Evolutionary conservation across 306 rosid species (phyloP).

Genomic region (Boehmeria nivea): DNA sequence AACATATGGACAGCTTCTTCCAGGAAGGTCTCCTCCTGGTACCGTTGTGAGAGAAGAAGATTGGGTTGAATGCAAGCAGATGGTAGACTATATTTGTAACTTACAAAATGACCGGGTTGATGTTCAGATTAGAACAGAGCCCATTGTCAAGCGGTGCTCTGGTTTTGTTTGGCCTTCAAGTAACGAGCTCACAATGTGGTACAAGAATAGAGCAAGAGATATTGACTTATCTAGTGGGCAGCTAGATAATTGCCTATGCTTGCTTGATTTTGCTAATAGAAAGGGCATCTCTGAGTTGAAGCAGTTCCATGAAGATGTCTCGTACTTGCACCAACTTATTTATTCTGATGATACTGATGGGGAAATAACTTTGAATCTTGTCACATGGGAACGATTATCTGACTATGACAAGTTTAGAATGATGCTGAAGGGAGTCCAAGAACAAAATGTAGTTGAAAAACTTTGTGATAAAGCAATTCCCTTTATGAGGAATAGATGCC

Average conservation of each 20-base stretch:
- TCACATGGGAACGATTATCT: slow-evolving; percentile 62
- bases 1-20: slow-evolving; percentile 91
- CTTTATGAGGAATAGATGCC: slow-evolving; percentile 61
- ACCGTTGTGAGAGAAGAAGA: slow-evolving; percentile 79
- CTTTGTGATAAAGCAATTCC: slow-evolving; percentile 71
- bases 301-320: slow-evolving; percentile 63
- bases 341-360: slow-evolving; percentile 58
- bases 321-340: slow-evolving; percentile 64
- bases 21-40: slow-evolving; percentile 79
- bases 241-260: slow-evolving; percentile 72
- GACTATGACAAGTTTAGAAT: slow-evolving; percentile 71
- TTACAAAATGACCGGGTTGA: slow-evolving; percentile 42
- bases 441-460: slow-evolving; percentile 56
- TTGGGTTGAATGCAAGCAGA: slow-evolving; percentile 97
- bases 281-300: slow-evolving; percentile 76
- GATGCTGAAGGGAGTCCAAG: slow-evolving; percentile 83
- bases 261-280: slow-evolving; percentile 70
- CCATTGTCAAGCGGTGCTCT: slow-evolving; percentile 61
- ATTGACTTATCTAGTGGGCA: slow-evolving; percentile 84
- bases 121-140: slow-evolving; percentile 70
- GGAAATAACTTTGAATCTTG: slow-evolving; percentile 57
- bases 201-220: slow-evolving; percentile 68
- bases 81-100: slow-evolving; percentile 46
- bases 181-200: slow-evolving; percentile 68
- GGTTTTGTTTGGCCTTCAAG: slow-evolving; percentile 82